These are phyloP conservation scores for Ascochyta clinopodiicola DNA, from an alignment of 2,329 filamentous ascomycete species.

Conservation along the genomic window DNA sequence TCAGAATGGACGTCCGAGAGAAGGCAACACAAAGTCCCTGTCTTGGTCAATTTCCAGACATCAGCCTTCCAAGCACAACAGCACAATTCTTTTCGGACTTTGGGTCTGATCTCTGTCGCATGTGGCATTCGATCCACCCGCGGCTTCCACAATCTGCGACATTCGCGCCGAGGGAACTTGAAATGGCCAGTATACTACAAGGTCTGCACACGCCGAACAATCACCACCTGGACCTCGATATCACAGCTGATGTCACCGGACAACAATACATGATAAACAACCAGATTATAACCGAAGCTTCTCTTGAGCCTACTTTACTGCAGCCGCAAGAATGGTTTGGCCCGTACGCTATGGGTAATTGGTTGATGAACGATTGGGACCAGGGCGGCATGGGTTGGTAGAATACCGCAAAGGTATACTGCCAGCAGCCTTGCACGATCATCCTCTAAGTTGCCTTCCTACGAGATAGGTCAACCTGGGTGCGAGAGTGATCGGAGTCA, in stretches of 20 bases:
- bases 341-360: constrained; percentile 40
- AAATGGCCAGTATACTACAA: constrained; percentile 43
- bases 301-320: constrained; percentile 37
- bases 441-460: not conserved
- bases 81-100: constrained; percentile 42
- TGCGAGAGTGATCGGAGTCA: constrained; percentile 1
- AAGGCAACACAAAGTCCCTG: constrained; percentile 37
- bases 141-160: constrained; percentile 26
- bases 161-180: constrained; percentile 34
- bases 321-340: constrained; percentile 41
- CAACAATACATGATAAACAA: constrained; percentile 28
- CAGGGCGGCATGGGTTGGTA: constrained; percentile 35
- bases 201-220: constrained; percentile 35
- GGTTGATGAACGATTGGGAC: constrained; percentile 45
- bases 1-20: constrained; percentile 39
- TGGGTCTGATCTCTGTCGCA: constrained; percentile 41
- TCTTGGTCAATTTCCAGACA: constrained; percentile 37
- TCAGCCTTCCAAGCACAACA: constrained; percentile 33
- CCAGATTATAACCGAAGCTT: constrained; percentile 19
- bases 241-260: constrained; percentile 17
- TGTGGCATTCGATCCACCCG: constrained; percentile 37
- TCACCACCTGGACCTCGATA: constrained; percentile 29
- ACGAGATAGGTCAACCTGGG: no score
- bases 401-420: not conserved
- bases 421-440: not conserved